Evolutionary conservation across 345 rosid genomes (phyloP), one percentile per base, ranked within the genome.

Genomic region (Murraya paniculata): DNA sequence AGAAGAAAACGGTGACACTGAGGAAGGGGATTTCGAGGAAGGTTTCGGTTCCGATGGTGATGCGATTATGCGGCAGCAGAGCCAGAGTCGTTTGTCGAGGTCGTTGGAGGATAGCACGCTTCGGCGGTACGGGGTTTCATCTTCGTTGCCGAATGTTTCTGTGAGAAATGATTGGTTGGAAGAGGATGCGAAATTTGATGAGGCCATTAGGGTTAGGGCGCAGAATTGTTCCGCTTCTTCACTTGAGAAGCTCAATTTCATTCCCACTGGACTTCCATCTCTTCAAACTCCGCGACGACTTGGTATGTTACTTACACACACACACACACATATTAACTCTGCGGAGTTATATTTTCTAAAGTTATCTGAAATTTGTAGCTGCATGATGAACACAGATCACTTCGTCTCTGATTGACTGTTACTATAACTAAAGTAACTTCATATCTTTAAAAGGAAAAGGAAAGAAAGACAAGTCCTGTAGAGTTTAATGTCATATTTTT

Each of bases 231-330:
- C 82, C 9, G 77, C 84, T 19, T 77, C 79, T 2, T 81, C 81
- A 24, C 70, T 80, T 33, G 85, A 88, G 55, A 83, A 75, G 45
- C 83, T 86, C 70, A 77, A 78, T 76, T 68, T 64, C 68, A 77
- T 86, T 67, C 88, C 89, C 21, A 31, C 76, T 0, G 91, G 89
- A 7, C 85, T 88, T 60, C 87, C 84, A 48, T 82, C 91, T 64
- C 82, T 88, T 35, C 88, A 75, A 65, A 82, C 77, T 0, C 72
- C 77, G 53, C 38, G 71, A 50, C 70, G 82, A 72, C 82, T 77
- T 53, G 85, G 82, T 86, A 66, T 21, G 6, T 56, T 25, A n/a
- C n/a, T n/a, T n/a, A n/a, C n/a, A n/a, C n/a, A n/a, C n/a, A n/a
- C n/a, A n/a, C n/a, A n/a, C n/a, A n/a, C n/a, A n/a, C n/a, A n/a